These are phyloP conservation scores for Pichia inconspicua DNA, from an alignment of 1,139 yeast species.

Conservation along the genomic window DNA sequence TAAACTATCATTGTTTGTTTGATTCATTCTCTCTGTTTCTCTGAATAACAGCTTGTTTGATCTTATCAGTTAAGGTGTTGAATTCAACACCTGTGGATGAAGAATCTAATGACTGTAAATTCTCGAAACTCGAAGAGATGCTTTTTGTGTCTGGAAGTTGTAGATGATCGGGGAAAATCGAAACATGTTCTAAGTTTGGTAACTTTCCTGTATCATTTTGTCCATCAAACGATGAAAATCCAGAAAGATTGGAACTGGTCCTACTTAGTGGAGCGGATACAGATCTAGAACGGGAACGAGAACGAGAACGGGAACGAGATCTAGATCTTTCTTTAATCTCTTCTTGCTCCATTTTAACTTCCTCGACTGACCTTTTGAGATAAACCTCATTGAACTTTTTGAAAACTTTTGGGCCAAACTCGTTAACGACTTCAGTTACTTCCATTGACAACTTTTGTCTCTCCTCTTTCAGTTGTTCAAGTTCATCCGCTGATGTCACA, in stretches of 20 bases:
- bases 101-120: background rate
- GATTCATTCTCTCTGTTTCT: constrained; percentile 14
- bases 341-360: constrained; percentile 20
- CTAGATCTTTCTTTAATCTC: constrained; percentile 19
- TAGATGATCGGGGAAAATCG: constrained; percentile 24
- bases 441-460: constrained; percentile 43
- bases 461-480: constrained; percentile 41
- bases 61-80: constrained; percentile 11
- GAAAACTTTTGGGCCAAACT: constrained; percentile 56
- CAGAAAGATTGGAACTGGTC: constrained; percentile 21
- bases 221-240: constrained; percentile 20
- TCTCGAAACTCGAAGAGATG: constrained; percentile 1
- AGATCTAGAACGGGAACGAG: constrained; percentile 13
- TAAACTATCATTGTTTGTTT: too few relatives aligned
- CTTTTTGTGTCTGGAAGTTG: constrained; percentile 8
- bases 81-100: constrained; percentile 7
- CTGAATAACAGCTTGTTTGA: constrained; percentile 19
- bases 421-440: constrained; percentile 51
- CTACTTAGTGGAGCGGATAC: constrained; percentile 9
- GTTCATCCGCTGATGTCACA: constrained; percentile 40
- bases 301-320: constrained; percentile 13
- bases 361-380: constrained; percentile 19
- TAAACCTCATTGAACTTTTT: constrained; percentile 34
- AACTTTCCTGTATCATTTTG: constrained; percentile 14
- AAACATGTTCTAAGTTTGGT: constrained; percentile 26